Base-by-base conservation (phyloP, 768 basidiomycete species). In the Tricholoma sp. region DNA sequence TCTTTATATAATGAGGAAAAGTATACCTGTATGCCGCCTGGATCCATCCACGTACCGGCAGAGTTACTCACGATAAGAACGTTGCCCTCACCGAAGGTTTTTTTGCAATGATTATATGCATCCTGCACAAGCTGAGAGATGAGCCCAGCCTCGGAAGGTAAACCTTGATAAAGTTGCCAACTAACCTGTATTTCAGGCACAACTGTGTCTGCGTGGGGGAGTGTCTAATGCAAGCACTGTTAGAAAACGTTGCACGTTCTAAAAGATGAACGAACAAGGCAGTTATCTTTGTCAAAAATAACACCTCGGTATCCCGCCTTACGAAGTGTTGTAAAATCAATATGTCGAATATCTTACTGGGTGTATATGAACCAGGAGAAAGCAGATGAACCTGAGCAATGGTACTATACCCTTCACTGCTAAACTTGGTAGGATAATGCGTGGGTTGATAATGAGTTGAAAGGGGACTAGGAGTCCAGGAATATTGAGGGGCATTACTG, bases 221-320 rank as follows among this genome's bases (percentile, higher is more conserved):
- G 67, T 2, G 96, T 96, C 96, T 97, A 50, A 22, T 14, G 45
- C 32, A 45, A 55, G 5, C 39, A 22, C 10, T n/a, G 31, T 35
- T 18, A 57, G 41, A 19, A 37, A 18, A 54, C 3, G 12, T 39
- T 43, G 51, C 8, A 18, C 4, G 51, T 5, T 9, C 31, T 19
- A 12, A 19, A 52, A 50, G 35, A 41, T 21, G 16, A 3, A 74
- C 88, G 27, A 61, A 92, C 96, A 62, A 98, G 73, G 67, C 96
- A 98, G 64, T 99, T 98, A 67, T 99, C 96, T 73, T 98, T 98
- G 79, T 98, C 96, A 63, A 98, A 89, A 1, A 99, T 84, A 3
- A 88, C 91, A n/a, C 90, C 94, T 47, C 84, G 82, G 68, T 92
- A 94, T 4, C 95, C 94, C 7, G 85, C 83, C 56, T 77, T 76